These are phyloP conservation scores for Monosporozyma unispora DNA, from an alignment of 805 yeast species.

Conservation along the genomic window DNA sequence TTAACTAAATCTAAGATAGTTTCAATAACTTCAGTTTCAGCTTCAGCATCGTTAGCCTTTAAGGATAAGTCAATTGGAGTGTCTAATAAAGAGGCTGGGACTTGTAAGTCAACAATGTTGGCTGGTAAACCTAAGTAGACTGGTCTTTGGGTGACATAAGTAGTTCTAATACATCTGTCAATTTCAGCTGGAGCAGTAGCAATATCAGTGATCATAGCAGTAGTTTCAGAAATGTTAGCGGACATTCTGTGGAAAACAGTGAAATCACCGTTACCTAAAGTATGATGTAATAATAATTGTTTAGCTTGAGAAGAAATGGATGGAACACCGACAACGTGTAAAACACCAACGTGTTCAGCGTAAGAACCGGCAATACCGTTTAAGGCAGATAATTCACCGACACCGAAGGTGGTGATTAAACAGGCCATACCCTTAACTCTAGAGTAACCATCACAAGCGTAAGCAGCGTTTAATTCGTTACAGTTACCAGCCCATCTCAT, in stretches of 20 bases:
- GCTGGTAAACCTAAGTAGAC: constrained; percentile 79
- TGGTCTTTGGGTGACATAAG: constrained; percentile 66
- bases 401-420: constrained; percentile 80
- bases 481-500: constrained; percentile 87
- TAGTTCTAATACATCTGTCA: constrained; percentile 66
- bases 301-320: constrained; percentile 63
- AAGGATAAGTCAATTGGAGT: constrained; percentile 57
- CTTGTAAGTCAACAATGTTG: constrained; percentile 59
- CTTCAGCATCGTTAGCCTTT: constrained; percentile 48
- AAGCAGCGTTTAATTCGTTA: constrained; percentile 79
- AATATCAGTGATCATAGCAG: constrained; percentile 55
- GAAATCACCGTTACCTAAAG: constrained; percentile 77
- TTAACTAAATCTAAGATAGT: constrained; percentile 43
- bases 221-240: constrained; percentile 56
- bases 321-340: constrained; percentile 84
- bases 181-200: constrained; percentile 59
- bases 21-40: constrained; percentile 56
- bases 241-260: constrained; percentile 75
- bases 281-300: constrained; percentile 70
- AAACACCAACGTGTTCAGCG: constrained; percentile 81
- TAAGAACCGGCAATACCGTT: constrained; percentile 84
- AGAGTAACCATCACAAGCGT: constrained; percentile 81
- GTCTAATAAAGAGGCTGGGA: constrained; percentile 47
- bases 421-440: constrained; percentile 70
- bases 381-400: constrained; percentile 77